Evolutionary conservation across 2,329 filamentous ascomycete genomes (phyloP), one percentile per base, ranked within the genome.

Genomic region (Lachnellula cervina): DNA sequence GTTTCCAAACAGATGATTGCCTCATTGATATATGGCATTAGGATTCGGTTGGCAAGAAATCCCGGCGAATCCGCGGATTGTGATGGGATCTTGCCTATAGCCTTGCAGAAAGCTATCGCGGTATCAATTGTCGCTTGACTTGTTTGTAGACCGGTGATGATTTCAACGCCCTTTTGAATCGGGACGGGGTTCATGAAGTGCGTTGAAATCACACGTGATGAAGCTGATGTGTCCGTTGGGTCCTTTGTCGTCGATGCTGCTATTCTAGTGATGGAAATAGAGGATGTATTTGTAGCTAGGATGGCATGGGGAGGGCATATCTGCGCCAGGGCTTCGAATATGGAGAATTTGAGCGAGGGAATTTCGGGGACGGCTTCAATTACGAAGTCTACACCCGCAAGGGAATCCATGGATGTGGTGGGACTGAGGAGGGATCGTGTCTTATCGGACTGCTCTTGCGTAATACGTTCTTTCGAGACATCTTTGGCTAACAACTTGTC

Each of bases 161-260:
- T 97, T 75, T 99, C 94, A 5, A 99, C 94, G 51, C 94, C 94
- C 74, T 96, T 96, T 71, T 97, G 94, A 34, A 99, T 77, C 2
- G 94, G 94, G 0, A 99, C 94, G 0, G 94, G 94, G 78, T 99
- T 99, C 94, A 99, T 99, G 75, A 99, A 99, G 73, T 99, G 94
- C 16, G 94, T 97, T 51, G 90, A 90, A 54, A 99, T 84, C 9
- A 99, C 94, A 48, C 94, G 87, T 5, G 90, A 93, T 44, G 90
- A 88, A 42, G 86, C 88, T 44, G 86, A 87, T 23, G 89, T 85
- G 68, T 96, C 89, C 17, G 77, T 93, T 0, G 90, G 87, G 69
- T 96, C 84, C 54, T 79, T 78, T 25, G 85, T 88, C 0, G 93
- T 93, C 9, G 92, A 84, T 3, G 94, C 92, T 19, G 94, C 94